Evolutionary conservation across 345 rosid species (phyloP).

Genomic region (Xanthoceras sorbifolium): DNA sequence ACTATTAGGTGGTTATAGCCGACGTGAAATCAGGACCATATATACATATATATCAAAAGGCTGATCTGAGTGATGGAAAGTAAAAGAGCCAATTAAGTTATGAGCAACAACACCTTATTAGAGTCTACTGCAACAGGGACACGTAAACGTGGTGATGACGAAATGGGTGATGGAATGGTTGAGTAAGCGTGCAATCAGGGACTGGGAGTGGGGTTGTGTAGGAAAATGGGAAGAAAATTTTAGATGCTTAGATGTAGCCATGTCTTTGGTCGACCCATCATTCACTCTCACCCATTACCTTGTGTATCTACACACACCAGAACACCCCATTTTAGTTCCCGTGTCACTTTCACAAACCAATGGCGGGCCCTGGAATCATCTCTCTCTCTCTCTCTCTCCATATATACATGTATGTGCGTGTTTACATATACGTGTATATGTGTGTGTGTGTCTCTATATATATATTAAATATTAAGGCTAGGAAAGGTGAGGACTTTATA

Average conservation of each 20-base stretch:
- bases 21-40: not conserved
- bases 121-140: conserved; percentile 20
- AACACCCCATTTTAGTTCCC: conserved; percentile 51
- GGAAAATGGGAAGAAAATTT: conserved; percentile 40
- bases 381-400: conserved; percentile 6
- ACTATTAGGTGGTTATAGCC: not conserved
- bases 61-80: not conserved
- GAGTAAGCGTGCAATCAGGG: conserved; percentile 69
- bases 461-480: not conserved
- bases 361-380: conserved; percentile 49
- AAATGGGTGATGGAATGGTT: conserved; percentile 64
- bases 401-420: not conserved
- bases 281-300: conserved; percentile 29
- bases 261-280: conserved; percentile 41
- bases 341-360: conserved; percentile 42
- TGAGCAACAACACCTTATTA: not conserved
- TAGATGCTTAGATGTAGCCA: conserved; percentile 19
- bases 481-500: conserved; percentile 35
- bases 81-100: not conserved
- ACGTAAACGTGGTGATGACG: conserved; percentile 70
- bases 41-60: not conserved
- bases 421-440: not conserved
- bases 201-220: conserved; percentile 51
- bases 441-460: not conserved
- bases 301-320: conserved; percentile 29